Evolutionary conservation across 495 filamentous ascomycete genomes (phyloP), one percentile per base, ranked within the genome.

Genomic region (Trichoderma erinaceum): DNA sequence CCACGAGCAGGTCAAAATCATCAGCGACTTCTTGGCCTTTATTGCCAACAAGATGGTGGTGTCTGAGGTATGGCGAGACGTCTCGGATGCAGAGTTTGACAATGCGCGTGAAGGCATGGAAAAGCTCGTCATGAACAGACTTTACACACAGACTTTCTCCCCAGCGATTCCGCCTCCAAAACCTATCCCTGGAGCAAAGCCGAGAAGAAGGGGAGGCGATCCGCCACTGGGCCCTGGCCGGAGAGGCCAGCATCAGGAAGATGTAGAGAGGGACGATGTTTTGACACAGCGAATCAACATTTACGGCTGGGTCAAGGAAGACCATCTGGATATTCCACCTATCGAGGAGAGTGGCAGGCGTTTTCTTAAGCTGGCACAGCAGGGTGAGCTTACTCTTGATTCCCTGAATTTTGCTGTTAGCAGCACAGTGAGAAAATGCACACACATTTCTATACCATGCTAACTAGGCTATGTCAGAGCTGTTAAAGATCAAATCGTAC

Each of bases 71-170:
- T 99, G 95, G 95, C 88, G 92, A 63, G 90, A 93, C 50, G 92
- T 97, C 0, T 96, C 93, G 0, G 96, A 98, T 75, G 92, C 90
- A 10, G 95, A 99, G 74, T 97, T 99, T 75, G 95, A 98, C 77
- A 97, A 99, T 80, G 96, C 96, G 16, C 86, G 92, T 70, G 95
- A 99, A 80, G 95, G 95, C 38, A 99, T 99, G 96, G 95, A 99
- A 83, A 99, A 99, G 75, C 86, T 99, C 29, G 95, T 99, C 21
- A 99, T 99, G 95, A 99, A 99, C 75, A 85, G 96, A 66, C 81
- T 99, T 6, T 98, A 99, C 75, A 88, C 89, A 1, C 96, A 99
- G 76, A 96, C 96, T 0, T 99, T 99, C 76, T 96, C 95, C 1
- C 93, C 95, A 1, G 90, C 90, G 18, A 99, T 99, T 64, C 87